phyloP scores from a whole-genome alignment of 345 rosid species.

The Hevea brasiliensis region DNA sequence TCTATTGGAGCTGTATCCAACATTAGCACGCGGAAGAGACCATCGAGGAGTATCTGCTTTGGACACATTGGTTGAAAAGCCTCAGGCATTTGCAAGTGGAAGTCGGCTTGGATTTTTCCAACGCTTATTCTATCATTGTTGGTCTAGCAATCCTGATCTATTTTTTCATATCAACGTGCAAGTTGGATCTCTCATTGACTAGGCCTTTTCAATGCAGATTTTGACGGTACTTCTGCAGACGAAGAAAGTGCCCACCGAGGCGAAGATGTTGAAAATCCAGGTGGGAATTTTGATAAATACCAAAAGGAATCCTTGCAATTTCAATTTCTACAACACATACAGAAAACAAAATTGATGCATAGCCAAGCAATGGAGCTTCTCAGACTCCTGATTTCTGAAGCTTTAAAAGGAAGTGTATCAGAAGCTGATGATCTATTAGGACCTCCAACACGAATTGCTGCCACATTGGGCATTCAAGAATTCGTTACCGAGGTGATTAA shows the following conservation, averaged over 20 bases:
- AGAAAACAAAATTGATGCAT: background rate
- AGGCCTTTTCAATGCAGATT: background rate
- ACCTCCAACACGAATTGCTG: constrained; percentile 2
- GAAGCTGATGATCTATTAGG: background rate
- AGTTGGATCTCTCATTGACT: background rate
- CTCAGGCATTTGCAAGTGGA: constrained; percentile 16
- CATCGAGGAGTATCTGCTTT: background rate
- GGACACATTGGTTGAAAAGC: background rate
- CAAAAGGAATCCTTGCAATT: too few relatives aligned
- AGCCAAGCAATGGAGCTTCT: background rate
- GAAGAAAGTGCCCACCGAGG: too few relatives aligned
- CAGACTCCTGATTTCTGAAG: background rate
- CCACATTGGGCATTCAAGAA: background rate
- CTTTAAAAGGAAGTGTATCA: background rate
- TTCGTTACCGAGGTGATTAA: background rate
- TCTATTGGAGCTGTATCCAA: constrained; percentile 1
- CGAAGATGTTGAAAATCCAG: too few relatives aligned
- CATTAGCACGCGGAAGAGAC: background rate
- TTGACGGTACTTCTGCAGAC: background rate
- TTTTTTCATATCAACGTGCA: background rate
- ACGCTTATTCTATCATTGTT: background rate
- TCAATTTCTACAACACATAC: too few relatives aligned
- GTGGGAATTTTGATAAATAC: too few relatives aligned
- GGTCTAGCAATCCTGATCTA: background rate
- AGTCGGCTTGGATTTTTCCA: background rate